A percentile compares a stretch with the other conserved stretches of the same genome.
Conservation (phyloP, 352 stramenopile genomes). For the Pythium guiyangense region DNA sequence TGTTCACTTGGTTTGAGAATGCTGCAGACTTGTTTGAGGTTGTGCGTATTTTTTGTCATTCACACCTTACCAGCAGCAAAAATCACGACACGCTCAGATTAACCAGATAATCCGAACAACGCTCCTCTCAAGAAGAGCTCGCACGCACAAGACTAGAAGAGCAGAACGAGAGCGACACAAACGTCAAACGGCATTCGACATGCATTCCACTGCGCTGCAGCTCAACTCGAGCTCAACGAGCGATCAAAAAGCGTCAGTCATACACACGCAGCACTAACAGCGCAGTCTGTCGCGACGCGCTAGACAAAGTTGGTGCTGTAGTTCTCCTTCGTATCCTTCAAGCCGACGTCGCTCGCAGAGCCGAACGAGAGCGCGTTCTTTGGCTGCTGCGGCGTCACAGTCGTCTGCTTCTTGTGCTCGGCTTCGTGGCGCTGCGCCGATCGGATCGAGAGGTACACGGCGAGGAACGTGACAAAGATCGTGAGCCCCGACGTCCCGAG, state of each 20-base stretch:
- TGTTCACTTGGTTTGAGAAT: too few species aligned
- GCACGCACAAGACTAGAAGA: too few species aligned
- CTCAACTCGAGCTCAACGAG: too few species aligned
- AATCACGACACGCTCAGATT: too few species aligned
- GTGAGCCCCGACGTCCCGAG: conserved; percentile 2
- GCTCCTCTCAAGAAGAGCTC: too few species aligned
- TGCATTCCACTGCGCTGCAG: too few species aligned
- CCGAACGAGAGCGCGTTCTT: conserved; percentile 15
- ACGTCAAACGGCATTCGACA: too few species aligned
- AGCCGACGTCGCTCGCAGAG: conserved; percentile 16
- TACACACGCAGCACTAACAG: not conserved
- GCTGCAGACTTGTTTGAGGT: too few species aligned
- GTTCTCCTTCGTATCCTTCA: conserved; percentile 22
- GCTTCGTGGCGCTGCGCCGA: conserved; percentile 1
- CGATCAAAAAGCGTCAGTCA: not conserved
- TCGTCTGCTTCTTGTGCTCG: conserved; percentile 13
- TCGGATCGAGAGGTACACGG: conserved; percentile 7
- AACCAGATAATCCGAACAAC: too few species aligned
- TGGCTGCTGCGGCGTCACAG: conserved; percentile 12
- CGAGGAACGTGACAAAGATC: conserved; percentile 7
- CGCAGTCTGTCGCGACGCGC: not conserved
- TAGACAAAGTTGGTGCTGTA: conserved; percentile 40
- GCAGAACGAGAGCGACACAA: too few species aligned
- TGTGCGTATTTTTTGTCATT: too few species aligned
- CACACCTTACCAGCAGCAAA: too few species aligned